phyloP scores from a whole-genome alignment of 1,139 yeast species.

The Hyphopichia khmerensis region DNA sequence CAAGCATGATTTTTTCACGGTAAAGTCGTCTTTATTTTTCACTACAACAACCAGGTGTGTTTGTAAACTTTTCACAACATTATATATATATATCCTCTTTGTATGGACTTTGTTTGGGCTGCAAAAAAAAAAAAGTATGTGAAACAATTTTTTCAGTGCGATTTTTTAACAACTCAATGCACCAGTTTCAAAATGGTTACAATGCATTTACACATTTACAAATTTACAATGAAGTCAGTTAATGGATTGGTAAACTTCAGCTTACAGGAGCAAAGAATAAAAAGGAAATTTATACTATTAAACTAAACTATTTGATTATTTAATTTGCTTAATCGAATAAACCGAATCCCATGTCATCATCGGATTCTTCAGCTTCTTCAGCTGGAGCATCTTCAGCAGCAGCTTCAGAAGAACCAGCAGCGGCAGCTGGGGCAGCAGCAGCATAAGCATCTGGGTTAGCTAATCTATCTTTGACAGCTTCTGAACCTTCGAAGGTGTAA shows the following conservation, averaged over 20 bases:
- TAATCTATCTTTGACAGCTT: constrained; percentile 97
- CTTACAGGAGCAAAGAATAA: neutral
- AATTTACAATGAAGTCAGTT: too few relatives aligned
- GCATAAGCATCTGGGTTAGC: constrained; percentile 87
- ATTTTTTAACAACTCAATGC: too few relatives aligned
- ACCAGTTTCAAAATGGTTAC: neutral
- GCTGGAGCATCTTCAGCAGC: constrained; percentile 66
- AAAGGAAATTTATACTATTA: neutral
- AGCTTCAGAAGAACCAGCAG: constrained; percentile 71
- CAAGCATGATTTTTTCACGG: neutral
- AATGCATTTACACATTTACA: neutral
- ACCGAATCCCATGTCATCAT: constrained; percentile 96
- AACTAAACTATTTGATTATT: neutral
- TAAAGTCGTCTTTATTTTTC: too few relatives aligned
- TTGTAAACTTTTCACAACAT: neutral
- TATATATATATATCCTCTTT: neutral
- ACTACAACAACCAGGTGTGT: neutral
- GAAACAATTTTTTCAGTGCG: too few relatives aligned
- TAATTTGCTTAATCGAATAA: constrained; percentile 77
- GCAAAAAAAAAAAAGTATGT: constrained; percentile 1
- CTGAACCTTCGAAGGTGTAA: constrained; percentile 99
- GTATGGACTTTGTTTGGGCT: neutral
- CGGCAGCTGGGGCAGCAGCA: constrained; percentile 96
- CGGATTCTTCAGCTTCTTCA: constrained; percentile 70
- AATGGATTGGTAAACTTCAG: too few relatives aligned